phyloP scores from a whole-genome alignment of 148 eudicot species.

The Selenicereus undatus region DNA sequence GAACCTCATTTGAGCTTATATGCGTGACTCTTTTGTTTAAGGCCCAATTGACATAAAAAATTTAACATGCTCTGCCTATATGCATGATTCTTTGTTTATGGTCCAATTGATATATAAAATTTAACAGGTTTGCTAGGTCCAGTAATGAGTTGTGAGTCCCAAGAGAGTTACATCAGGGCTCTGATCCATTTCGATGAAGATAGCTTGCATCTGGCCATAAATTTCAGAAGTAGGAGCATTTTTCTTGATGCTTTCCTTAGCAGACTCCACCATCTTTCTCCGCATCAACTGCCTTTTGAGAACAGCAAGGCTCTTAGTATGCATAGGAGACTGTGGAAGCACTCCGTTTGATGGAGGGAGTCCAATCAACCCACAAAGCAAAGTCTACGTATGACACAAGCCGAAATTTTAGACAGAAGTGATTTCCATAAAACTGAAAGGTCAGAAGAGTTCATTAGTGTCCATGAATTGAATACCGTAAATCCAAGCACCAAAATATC shows the following conservation, averaged over 20 bases:
- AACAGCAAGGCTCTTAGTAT: conserved; percentile 81
- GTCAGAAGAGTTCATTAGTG: neutral
- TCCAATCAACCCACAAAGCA: conserved; percentile 80
- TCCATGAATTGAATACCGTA: conserved; percentile 39
- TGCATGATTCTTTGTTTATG: no score
- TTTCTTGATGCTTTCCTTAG: conserved; percentile 61
- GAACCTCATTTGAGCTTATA: no score
- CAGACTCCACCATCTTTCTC: conserved; percentile 70
- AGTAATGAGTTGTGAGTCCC: neutral
- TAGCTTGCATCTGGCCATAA: conserved; percentile 68
- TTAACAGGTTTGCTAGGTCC: neutral
- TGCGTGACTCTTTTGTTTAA: no score
- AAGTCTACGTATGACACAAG: conserved; percentile 36
- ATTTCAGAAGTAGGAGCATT: conserved; percentile 60
- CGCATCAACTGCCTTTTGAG: conserved; percentile 74
- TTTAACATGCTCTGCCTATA: no score
- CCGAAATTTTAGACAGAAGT: neutral
- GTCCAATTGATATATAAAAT: no score
- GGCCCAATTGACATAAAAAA: no score
- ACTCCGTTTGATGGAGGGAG: conserved; percentile 89
- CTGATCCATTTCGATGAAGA: conserved; percentile 58
- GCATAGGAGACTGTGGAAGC: conserved; percentile 92
- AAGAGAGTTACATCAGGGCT: neutral
- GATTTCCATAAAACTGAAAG: no score
- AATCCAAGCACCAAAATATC: conserved; percentile 75